Evolutionary conservation across 2,329 filamentous ascomycete genomes (phyloP).

Genomic region (Capronia epimyces): DNA sequence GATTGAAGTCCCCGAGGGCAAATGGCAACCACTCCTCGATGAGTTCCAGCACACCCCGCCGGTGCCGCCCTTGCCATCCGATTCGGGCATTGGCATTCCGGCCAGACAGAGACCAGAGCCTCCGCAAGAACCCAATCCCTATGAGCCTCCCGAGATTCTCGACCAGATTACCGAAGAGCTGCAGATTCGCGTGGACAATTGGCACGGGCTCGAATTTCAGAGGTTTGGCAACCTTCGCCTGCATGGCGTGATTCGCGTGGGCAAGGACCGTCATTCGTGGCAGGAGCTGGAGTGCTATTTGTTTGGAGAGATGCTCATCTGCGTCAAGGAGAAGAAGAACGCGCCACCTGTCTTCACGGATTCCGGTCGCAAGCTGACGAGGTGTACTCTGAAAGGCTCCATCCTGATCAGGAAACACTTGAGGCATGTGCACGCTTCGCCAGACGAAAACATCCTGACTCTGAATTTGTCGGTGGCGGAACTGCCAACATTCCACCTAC

Average conservation of each 20-base stretch:
- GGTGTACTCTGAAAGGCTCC: constrained; percentile 90
- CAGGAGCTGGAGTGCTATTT: constrained; percentile 96
- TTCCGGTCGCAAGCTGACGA: constrained; percentile 58
- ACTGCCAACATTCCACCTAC: constrained; percentile 87
- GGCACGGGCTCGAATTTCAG: constrained; percentile 87
- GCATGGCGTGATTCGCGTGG: constrained; percentile 83
- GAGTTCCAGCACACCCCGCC: constrained; percentile 58
- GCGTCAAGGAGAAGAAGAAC: constrained; percentile 92
- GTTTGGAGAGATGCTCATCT: constrained; percentile 98
- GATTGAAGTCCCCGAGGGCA: constrained; percentile 85
- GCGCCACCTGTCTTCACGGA: constrained; percentile 61
- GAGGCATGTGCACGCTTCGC: constrained; percentile 70
- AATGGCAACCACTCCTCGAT: constrained; percentile 81
- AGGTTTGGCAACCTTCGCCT: constrained; percentile 85
- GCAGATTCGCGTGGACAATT: constrained; percentile 87
- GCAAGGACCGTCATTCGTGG: constrained; percentile 94
- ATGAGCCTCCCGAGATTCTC: constrained; percentile 69
- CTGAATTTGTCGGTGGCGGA: constrained; percentile 86
- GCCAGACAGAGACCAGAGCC: constrained; percentile 33
- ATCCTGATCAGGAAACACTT: constrained; percentile 98
- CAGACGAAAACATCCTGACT: constrained; percentile 78
- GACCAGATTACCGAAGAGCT: constrained; percentile 83
- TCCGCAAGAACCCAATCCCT: constrained; percentile 32
- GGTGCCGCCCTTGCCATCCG: constrained; percentile 43
- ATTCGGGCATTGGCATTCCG: constrained; percentile 46